Percentiles rank a stretch among this genome's conserved stretches.
These are phyloP conservation scores for Lineolata rhizophorae DNA, from an alignment of 495 filamentous ascomycete species.

Conservation along the genomic window DNA sequence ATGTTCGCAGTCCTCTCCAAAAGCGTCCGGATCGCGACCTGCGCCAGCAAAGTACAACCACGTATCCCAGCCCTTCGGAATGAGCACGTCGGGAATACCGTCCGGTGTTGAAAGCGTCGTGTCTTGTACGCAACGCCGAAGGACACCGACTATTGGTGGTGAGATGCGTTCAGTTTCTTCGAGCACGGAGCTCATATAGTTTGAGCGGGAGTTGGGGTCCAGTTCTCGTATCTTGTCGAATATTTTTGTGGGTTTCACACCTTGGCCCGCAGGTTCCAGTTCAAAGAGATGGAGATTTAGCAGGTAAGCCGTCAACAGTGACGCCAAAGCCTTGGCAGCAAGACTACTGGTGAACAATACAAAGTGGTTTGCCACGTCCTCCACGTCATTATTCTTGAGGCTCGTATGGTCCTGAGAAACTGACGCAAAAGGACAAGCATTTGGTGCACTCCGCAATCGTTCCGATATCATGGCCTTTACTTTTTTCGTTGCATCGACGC, in stretches of 20 bases:
- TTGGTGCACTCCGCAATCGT: background rate
- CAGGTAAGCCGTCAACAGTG: constrained; percentile 11
- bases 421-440: constrained; percentile 1
- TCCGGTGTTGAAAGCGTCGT: background rate
- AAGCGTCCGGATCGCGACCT: constrained; percentile 7
- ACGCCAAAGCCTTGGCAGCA: constrained; percentile 13
- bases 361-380: constrained; percentile 12
- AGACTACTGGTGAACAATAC: constrained; percentile 14
- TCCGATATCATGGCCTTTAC: constrained; percentile 5
- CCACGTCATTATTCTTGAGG: background rate
- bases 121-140: constrained; percentile 9
- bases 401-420: too few relatives aligned
- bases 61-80: constrained; percentile 12
- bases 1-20: too few relatives aligned
- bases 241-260: too few relatives aligned
- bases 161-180: constrained; percentile 8
- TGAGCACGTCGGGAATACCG: constrained; percentile 1
- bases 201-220: background rate
- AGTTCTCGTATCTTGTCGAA: too few relatives aligned
- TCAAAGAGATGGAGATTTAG: constrained; percentile 9
- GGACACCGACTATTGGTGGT: constrained; percentile 9
- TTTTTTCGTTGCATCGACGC: constrained; percentile 10
- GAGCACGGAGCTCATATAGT: constrained; percentile 6
- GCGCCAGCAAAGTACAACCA: constrained; percentile 16
- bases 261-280: background rate